Evolutionary conservation across 768 basidiomycete genomes (phyloP).

Genomic region (Calocybe indica): DNA sequence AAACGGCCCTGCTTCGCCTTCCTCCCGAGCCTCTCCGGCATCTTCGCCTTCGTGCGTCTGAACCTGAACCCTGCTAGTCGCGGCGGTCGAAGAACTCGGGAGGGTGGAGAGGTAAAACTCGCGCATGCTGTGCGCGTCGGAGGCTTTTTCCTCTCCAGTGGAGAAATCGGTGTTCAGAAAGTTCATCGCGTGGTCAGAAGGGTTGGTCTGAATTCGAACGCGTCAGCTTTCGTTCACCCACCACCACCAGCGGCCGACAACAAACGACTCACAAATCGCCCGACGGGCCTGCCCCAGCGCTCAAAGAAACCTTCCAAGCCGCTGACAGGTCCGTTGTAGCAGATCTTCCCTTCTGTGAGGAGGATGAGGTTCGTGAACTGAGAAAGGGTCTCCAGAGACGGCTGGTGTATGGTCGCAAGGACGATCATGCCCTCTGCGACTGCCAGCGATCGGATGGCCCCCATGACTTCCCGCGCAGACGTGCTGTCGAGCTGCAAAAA

Average conservation of each 20-base stretch:
- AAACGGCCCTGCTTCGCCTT: conserved; percentile 3
- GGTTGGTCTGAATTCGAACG: conserved; percentile 31
- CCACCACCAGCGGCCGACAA: conserved; percentile 9
- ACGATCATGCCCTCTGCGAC: conserved; percentile 45
- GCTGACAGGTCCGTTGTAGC: conserved; percentile 36
- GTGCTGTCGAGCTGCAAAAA: conserved; percentile 39
- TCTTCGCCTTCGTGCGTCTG: neutral
- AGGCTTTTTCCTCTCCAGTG: conserved; percentile 7
- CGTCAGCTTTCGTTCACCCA: conserved; percentile 11
- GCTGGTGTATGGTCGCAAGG: conserved; percentile 66
- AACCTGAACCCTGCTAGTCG: neutral
- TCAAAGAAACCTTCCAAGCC: conserved; percentile 34
- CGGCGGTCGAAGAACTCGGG: neutral
- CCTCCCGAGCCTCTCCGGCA: neutral
- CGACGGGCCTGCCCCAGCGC: conserved; percentile 31
- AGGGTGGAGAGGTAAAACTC: conserved; percentile 25
- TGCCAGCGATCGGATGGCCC: conserved; percentile 38
- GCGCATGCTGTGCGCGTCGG: conserved; percentile 22
- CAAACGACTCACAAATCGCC: conserved; percentile 19
- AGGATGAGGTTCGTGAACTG: conserved; percentile 58
- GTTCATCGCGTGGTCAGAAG: conserved; percentile 56
- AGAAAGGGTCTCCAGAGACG: conserved; percentile 50
- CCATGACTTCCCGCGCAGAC: conserved; percentile 35
- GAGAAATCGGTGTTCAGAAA: conserved; percentile 46
- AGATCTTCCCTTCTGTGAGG: conserved; percentile 45